Conservation (phyloP, 129 eudicot species). For the Kitagawia praeruptora region DNA sequence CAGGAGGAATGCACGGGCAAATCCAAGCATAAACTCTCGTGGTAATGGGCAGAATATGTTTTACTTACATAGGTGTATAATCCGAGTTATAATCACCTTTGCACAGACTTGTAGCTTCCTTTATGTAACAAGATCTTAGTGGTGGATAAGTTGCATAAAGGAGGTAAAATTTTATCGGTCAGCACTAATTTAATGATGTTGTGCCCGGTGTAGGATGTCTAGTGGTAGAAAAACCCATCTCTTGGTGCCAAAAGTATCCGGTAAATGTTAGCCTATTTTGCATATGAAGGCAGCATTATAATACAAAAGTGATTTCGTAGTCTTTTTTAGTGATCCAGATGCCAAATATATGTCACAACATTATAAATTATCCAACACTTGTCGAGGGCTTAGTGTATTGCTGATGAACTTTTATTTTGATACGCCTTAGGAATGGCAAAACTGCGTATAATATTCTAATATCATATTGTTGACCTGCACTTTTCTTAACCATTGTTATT, state of each 20-base stretch:
- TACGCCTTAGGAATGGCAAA: neutral
- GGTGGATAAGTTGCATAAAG: slow-evolving; percentile 15
- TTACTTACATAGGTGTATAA: neutral
- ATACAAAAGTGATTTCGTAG: neutral
- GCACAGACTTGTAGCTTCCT: slow-evolving; percentile 22
- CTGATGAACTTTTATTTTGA: neutral
- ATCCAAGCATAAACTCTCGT: neutral
- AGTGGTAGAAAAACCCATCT: slow-evolving; percentile 7
- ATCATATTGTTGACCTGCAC: neutral
- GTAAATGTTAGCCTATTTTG: neutral
- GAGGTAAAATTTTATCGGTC: slow-evolving; percentile 5
- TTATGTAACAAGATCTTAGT: slow-evolving; percentile 13
- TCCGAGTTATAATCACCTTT: slow-evolving; percentile 16
- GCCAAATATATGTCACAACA: neutral
- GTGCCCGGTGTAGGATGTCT: slow-evolving; percentile 9
- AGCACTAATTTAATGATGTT: slow-evolving; percentile 10
- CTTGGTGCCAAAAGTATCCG: neutral
- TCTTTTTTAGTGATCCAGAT: neutral
- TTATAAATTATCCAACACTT: slow-evolving; percentile 1
- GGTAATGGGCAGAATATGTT: neutral
- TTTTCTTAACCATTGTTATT: neutral
- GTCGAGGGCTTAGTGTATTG: neutral
- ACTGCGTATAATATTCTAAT: neutral
- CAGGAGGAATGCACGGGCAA: neutral
- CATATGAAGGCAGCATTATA: neutral